Evolutionary conservation across 495 filamentous ascomycete species (phyloP).

Genomic region (Xylaria castorea): DNA sequence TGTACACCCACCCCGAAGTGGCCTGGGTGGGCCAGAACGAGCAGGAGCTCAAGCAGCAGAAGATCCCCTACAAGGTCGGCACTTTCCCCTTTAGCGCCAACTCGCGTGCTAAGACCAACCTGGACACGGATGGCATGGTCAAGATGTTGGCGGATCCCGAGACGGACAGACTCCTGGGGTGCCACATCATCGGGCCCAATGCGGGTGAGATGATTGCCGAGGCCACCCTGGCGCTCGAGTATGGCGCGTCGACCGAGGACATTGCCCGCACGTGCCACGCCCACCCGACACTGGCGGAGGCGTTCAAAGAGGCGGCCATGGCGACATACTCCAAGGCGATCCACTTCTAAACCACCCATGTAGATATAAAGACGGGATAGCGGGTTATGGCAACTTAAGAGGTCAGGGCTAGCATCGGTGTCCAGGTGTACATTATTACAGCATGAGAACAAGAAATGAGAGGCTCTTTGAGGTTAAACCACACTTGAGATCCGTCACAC

Average conservation of each 20-base stretch:
- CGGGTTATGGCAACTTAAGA: slow-evolving; percentile 17
- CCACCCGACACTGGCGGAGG: slow-evolving; percentile 94
- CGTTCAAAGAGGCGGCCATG: slow-evolving; percentile 99
- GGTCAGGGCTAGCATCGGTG: slow-evolving; percentile 40
- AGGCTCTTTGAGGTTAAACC: background rate
- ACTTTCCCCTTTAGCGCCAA: slow-evolving; percentile 98
- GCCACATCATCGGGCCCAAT: slow-evolving; percentile 95
- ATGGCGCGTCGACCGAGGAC: slow-evolving; percentile 94
- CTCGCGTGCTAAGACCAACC: slow-evolving; percentile 97
- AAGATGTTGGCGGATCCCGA: slow-evolving; percentile 98
- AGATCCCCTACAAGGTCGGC: slow-evolving; percentile 88
- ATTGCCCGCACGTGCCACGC: slow-evolving; percentile 95
- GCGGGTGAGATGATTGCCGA: slow-evolving; percentile 99
- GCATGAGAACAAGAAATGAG: slow-evolving; percentile 30
- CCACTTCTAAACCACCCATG: slow-evolving; percentile 75
- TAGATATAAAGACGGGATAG: slow-evolving; percentile 39
- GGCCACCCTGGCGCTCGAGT: slow-evolving; percentile 93
- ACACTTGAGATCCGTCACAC: background rate
- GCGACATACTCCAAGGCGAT: slow-evolving; percentile 95
- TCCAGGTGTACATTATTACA: slow-evolving; percentile 45
- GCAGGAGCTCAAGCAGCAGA: slow-evolving; percentile 89
- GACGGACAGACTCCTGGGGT: slow-evolving; percentile 92
- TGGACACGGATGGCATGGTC: slow-evolving; percentile 94
- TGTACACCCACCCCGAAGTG: slow-evolving; percentile 99
- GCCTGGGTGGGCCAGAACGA: slow-evolving; percentile 99